Conservation (phyloP, 495 filamentous ascomycete species). For the Evernia prunastri region DNA sequence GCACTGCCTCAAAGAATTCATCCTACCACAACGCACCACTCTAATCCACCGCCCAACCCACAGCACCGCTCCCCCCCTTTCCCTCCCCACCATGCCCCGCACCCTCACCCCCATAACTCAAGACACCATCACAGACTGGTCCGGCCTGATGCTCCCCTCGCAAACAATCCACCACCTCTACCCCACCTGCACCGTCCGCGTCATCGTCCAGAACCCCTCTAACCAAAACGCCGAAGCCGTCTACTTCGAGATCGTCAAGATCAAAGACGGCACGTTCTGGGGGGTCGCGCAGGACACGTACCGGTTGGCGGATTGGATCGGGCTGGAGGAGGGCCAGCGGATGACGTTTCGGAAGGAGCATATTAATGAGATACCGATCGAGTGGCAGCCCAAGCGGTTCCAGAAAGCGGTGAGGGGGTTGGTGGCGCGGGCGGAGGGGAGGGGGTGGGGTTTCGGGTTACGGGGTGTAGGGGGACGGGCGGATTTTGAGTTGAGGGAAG, state of each 20-base stretch:
- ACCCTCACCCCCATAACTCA: constrained; percentile 11
- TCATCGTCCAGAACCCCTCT: constrained; percentile 11
- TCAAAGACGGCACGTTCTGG: constrained; percentile 24
- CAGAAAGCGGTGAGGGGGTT: constrained; percentile 9
- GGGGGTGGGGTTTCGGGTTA: neutral
- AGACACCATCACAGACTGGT: constrained; percentile 17
- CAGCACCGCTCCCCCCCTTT: neutral
- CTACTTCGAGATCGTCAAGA: constrained; percentile 21
- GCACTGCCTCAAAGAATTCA: neutral
- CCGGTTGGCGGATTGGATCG: constrained; percentile 1
- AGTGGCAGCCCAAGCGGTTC: constrained; percentile 19
- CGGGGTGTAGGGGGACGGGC: neutral
- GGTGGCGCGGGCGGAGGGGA: neutral
- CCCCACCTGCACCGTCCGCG: constrained; percentile 14
- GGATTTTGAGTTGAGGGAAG: too few relatives aligned
- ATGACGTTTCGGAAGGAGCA: constrained; percentile 20
- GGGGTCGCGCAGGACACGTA: constrained; percentile 16
- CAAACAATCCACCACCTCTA: constrained; percentile 15
- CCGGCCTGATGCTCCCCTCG: constrained; percentile 12
- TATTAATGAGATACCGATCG: constrained; percentile 22
- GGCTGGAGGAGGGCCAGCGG: constrained; percentile 13
- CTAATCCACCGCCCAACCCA: neutral
- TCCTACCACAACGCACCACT: too few relatives aligned
- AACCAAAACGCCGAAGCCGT: constrained; percentile 9
- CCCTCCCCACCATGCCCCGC: constrained; percentile 13